Conservation (phyloP, 805 yeast genomes). For the Millerozyma acaciae region DNA sequence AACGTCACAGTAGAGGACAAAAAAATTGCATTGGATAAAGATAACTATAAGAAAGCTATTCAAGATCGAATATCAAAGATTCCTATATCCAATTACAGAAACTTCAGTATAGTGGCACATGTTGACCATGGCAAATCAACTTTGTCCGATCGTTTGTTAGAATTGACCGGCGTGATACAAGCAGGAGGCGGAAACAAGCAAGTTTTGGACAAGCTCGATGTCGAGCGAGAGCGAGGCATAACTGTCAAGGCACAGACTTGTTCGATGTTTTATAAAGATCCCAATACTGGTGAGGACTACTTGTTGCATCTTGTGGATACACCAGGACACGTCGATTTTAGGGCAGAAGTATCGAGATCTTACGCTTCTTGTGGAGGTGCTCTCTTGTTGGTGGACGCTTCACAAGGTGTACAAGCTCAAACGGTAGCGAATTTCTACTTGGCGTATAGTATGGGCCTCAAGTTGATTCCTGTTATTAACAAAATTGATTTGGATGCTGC, state of each 20-base stretch:
- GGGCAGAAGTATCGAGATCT: slow-evolving; percentile 89
- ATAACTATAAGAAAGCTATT: slow-evolving; percentile 26
- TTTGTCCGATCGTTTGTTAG: slow-evolving; percentile 80
- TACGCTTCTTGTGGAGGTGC: slow-evolving; percentile 98
- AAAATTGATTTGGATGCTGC: slow-evolving; percentile 89
- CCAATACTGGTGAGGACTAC: slow-evolving; percentile 64
- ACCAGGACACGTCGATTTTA: slow-evolving; percentile 96
- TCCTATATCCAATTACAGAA: slow-evolving; percentile 79
- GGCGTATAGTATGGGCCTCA: slow-evolving; percentile 81
- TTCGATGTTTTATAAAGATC: slow-evolving; percentile 74
- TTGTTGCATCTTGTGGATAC: slow-evolving; percentile 90
- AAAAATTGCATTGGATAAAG: slow-evolving; percentile 26
- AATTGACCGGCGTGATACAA: slow-evolving; percentile 83
- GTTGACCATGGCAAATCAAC: slow-evolving; percentile 92
- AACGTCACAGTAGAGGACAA: slow-evolving; percentile 18
- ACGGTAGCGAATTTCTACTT: slow-evolving; percentile 95
- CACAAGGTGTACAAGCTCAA: slow-evolving; percentile 96
- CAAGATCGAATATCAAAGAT: slow-evolving; percentile 67
- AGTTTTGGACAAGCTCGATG: slow-evolving; percentile 87
- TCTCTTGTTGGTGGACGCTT: slow-evolving; percentile 81
- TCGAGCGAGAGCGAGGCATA: slow-evolving; percentile 93
- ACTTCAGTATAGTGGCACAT: slow-evolving; percentile 94
- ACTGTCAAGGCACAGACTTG: slow-evolving; percentile 97
- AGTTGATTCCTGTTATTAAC: slow-evolving; percentile 83
- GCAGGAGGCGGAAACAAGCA: slow-evolving; percentile 69